These are phyloP conservation scores for Endoconidiophora laricicola DNA, from an alignment of 2,329 filamentous ascomycete genomes.

Conservation along the genomic window DNA sequence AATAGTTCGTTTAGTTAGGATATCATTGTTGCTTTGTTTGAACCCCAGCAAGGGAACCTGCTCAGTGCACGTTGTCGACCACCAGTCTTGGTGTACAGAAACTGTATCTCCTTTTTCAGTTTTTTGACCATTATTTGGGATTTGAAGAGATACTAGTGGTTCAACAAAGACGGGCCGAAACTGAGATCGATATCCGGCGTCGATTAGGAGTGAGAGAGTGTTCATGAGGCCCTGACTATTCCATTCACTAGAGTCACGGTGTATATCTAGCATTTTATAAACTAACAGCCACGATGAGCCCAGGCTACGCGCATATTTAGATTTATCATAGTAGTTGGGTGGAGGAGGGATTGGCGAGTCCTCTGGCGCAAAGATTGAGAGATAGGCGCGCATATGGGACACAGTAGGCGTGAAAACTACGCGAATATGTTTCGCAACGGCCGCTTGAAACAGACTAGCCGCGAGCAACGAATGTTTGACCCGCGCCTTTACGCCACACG, in stretches of 20 bases:
- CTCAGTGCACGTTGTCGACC: not conserved
- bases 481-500: slow-evolving; percentile 5
- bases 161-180: slow-evolving; percentile 33
- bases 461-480: slow-evolving; percentile 29
- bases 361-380: slow-evolving; percentile 37
- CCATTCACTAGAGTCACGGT: slow-evolving; percentile 54
- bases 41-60: slow-evolving; percentile 11
- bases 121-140: not conserved
- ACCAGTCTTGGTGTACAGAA: not conserved
- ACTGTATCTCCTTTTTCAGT: not conserved
- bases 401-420: slow-evolving; percentile 60
- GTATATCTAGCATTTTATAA: slow-evolving; percentile 48
- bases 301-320: slow-evolving; percentile 8
- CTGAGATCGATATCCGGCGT: slow-evolving; percentile 33
- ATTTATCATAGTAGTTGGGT: slow-evolving; percentile 16
- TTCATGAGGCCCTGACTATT: slow-evolving; percentile 55
- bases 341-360: slow-evolving; percentile 24
- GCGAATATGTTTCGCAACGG: slow-evolving; percentile 50
- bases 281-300: slow-evolving; percentile 35
- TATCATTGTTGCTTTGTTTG: slow-evolving; percentile 8
- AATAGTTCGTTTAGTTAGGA: slow-evolving; percentile 8
- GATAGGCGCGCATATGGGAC: slow-evolving; percentile 59
- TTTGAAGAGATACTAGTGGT: slow-evolving; percentile 17
- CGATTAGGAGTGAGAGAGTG: slow-evolving; percentile 45
- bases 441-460: slow-evolving; percentile 52